Percentiles rank a stretch among this genome's conserved stretches.
Evolutionary conservation across 495 filamentous ascomycete genomes (phyloP).

Genomic region (Tetracladium marchalianum): DNA sequence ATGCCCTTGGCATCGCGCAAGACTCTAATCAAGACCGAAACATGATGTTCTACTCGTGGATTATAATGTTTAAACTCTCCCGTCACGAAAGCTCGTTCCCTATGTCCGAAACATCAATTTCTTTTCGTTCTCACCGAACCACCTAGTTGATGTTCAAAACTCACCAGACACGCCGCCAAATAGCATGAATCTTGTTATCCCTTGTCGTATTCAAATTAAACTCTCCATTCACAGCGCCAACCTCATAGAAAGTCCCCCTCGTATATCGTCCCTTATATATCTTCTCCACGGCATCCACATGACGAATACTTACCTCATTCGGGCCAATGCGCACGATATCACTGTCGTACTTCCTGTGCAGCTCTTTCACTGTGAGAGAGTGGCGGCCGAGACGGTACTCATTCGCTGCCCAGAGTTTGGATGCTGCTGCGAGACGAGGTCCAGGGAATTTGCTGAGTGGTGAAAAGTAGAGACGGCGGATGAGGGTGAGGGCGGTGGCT

Average conservation of each 20-base stretch:
- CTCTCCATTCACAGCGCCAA: constrained; percentile 9
- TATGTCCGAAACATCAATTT: neutral
- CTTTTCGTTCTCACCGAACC: neutral
- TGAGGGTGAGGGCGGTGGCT: constrained; percentile 1
- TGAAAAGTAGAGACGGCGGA: constrained; percentile 9
- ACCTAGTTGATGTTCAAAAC: neutral
- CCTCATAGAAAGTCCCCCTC: constrained; percentile 15
- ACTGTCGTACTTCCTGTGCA: constrained; percentile 11
- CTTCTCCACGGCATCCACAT: constrained; percentile 15
- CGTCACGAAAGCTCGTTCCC: constrained; percentile 11
- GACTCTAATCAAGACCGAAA: constrained; percentile 8
- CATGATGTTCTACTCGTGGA: constrained; percentile 14
- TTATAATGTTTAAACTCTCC: constrained; percentile 11
- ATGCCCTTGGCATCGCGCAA: constrained; percentile 3
- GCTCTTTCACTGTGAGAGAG: neutral
- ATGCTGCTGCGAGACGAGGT: constrained; percentile 1
- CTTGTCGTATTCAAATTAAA: constrained; percentile 8
- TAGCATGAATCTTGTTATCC: constrained; percentile 9
- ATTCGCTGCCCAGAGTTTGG: constrained; percentile 11
- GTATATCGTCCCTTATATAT: constrained; percentile 9
- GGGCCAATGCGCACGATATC: constrained; percentile 17
- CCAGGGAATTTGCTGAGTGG: constrained; percentile 10
- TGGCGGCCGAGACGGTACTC: constrained; percentile 5
- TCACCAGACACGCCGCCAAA: constrained; percentile 14
- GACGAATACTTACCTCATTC: constrained; percentile 13